Evolutionary conservation across 352 stramenopile genomes (phyloP).

Genomic region (Phytophthora hibernalis): DNA sequence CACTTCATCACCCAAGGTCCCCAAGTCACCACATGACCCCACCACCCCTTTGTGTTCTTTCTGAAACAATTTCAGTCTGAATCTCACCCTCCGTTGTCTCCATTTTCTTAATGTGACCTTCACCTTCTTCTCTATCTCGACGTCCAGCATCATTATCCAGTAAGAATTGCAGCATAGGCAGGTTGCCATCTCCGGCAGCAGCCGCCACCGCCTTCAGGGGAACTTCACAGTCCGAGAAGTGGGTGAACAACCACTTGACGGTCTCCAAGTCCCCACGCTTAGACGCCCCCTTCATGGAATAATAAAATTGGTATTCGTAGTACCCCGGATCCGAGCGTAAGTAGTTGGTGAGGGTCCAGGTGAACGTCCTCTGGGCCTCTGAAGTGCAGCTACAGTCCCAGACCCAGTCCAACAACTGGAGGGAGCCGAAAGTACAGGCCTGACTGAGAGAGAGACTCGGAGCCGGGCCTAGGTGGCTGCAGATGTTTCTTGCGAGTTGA

Average conservation of each 20-base stretch:
- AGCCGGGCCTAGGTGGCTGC: constrained; percentile 3
- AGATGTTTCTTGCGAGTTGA: background rate
- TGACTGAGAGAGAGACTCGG: constrained; percentile 1
- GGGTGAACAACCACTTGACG: constrained; percentile 6
- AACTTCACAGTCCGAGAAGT: constrained; percentile 8
- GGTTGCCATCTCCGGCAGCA: background rate
- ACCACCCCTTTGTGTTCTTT: too few relatives aligned
- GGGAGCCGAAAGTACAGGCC: constrained; percentile 11
- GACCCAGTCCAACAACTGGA: constrained; percentile 14
- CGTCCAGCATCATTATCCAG: constrained; percentile 7
- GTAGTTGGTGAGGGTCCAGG: constrained; percentile 14
- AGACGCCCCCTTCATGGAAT: constrained; percentile 1
- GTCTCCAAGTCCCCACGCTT: constrained; percentile 5
- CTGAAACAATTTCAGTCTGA: too few relatives aligned
- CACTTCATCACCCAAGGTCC: background rate
- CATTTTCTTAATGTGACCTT: constrained; percentile 4
- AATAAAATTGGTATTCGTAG: constrained; percentile 6
- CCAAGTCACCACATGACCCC: constrained; percentile 8
- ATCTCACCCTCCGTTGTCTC: background rate
- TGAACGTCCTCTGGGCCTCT: background rate
- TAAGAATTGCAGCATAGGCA: constrained; percentile 13
- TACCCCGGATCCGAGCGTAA: constrained; percentile 11
- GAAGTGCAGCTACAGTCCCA: constrained; percentile 14
- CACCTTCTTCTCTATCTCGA: background rate
- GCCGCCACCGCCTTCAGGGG: background rate